Evolutionary conservation across 1,284 basidiomycete species (phyloP).

Genomic region (Apiotrichum gracile): DNA sequence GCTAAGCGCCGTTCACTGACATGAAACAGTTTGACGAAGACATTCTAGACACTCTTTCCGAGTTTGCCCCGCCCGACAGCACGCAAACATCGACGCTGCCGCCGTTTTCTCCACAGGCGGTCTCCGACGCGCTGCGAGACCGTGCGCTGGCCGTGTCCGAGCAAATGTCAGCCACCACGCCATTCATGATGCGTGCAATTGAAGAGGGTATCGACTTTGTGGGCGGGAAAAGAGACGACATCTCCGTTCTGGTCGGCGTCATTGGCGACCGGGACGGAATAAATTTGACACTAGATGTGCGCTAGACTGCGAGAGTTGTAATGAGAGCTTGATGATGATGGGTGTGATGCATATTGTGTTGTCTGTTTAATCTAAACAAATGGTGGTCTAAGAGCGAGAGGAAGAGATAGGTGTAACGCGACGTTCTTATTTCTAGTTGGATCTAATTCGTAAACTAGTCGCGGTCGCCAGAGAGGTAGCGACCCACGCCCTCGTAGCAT

Average conservation of each 20-base stretch:
- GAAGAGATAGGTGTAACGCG: no score
- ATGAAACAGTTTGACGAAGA: conserved; percentile 72
- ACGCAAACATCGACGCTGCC: conserved; percentile 21
- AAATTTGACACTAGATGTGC: conserved; percentile 11
- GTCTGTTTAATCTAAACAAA: neutral
- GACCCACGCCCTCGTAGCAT: conserved; percentile 73
- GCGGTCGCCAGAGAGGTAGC: conserved; percentile 33
- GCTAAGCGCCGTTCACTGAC: neutral
- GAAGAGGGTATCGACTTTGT: conserved; percentile 53
- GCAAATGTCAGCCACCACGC: conserved; percentile 50
- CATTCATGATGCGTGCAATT: conserved; percentile 54
- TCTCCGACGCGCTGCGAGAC: conserved; percentile 51
- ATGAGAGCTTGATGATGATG: no score
- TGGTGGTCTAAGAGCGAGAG: no score
- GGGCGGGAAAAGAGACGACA: conserved; percentile 47
- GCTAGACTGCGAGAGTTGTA: conserved; percentile 10
- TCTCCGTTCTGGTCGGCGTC: conserved; percentile 44
- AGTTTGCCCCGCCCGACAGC: conserved; percentile 53
- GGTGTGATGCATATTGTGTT: conserved; percentile 19
- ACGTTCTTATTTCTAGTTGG: no score
- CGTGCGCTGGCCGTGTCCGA: conserved; percentile 52
- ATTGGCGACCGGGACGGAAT: conserved; percentile 32
- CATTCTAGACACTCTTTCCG: conserved; percentile 76
- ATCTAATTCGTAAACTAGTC: neutral
- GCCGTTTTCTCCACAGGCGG: conserved; percentile 51